Percentiles rank a stretch among this genome's conserved stretches.
Evolutionary conservation across 1,284 basidiomycete genomes (phyloP).

Genomic region (Baeospora myosura): DNA sequence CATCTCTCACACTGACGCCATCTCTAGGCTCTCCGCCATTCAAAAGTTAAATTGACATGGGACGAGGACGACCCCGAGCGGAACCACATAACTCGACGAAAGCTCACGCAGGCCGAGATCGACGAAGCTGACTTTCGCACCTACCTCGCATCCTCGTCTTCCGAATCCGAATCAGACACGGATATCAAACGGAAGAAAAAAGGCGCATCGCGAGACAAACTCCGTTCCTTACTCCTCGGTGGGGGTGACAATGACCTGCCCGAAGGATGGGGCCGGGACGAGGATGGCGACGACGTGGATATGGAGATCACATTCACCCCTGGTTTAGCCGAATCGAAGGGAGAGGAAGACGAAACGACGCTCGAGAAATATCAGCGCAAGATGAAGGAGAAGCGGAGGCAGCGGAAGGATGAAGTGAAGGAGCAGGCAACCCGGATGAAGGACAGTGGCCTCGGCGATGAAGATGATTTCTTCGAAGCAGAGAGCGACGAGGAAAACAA

Average conservation of each 20-base stretch:
- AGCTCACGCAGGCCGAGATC: slow-evolving; percentile 75
- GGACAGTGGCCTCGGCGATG: slow-evolving; percentile 19
- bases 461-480: slow-evolving; percentile 73
- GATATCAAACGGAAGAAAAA: slow-evolving; percentile 35
- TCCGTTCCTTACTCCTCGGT: slow-evolving; percentile 69
- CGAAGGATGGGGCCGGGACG: slow-evolving; percentile 14
- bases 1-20: not conserved
- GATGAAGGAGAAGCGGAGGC: slow-evolving; percentile 79
- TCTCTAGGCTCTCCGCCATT: slow-evolving; percentile 87
- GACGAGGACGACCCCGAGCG: slow-evolving; percentile 96
- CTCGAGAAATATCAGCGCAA: slow-evolving; percentile 81
- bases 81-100: slow-evolving; percentile 70
- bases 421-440: slow-evolving; percentile 24
- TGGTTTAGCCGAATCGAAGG: slow-evolving; percentile 56
- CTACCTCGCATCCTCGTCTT: slow-evolving; percentile 72
- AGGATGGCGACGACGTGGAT: slow-evolving; percentile 50
- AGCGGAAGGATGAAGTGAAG: slow-evolving; percentile 64
- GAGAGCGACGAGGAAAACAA: slow-evolving; percentile 36
- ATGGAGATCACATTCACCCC: slow-evolving; percentile 94
- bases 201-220: slow-evolving; percentile 47
- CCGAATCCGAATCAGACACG: slow-evolving; percentile 49
- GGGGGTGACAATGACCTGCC: slow-evolving; percentile 22
- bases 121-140: slow-evolving; percentile 85
- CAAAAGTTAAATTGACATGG: slow-evolving; percentile 97
- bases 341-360: slow-evolving; percentile 69